Conservation (phyloP, 129 eudicot genomes). For the Pulicaria dysenterica region DNA sequence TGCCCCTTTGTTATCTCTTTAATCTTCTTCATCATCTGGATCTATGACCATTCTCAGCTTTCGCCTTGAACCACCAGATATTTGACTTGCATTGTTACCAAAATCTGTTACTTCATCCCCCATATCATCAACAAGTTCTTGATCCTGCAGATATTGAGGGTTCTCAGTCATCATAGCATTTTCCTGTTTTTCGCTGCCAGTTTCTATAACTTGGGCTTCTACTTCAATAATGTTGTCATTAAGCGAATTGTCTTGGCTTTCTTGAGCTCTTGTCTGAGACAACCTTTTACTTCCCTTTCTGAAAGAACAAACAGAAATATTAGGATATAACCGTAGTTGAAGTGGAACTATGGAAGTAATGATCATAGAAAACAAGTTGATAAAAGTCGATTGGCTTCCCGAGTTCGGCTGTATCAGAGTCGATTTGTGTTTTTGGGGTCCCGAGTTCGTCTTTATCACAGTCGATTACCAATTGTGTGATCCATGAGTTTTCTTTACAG, state of each 20-base stretch:
- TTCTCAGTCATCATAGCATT: slow-evolving; percentile 23
- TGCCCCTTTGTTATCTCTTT: background rate
- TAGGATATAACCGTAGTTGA: background rate
- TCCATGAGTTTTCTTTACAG: background rate
- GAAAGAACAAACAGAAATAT: background rate
- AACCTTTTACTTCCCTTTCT: slow-evolving; percentile 38
- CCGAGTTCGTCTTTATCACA: no score
- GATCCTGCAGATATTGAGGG: slow-evolving; percentile 32
- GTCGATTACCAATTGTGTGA: background rate
- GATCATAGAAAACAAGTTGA: no score
- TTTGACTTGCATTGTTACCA: slow-evolving; percentile 39
- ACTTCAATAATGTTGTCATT: slow-evolving; percentile 26
- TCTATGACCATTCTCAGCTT: slow-evolving; percentile 64
- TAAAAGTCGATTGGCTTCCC: no score
- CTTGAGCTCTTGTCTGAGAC: slow-evolving; percentile 29
- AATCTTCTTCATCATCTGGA: slow-evolving; percentile 58
- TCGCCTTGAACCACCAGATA: slow-evolving; percentile 47
- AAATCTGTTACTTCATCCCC: slow-evolving; percentile 51
- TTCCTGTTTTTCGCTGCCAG: slow-evolving; percentile 22
- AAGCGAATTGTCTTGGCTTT: background rate
- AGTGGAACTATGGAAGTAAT: no score
- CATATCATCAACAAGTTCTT: slow-evolving; percentile 39
- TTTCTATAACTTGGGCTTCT: slow-evolving; percentile 28
- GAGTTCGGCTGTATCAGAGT: no score
- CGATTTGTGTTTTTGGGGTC: no score